Evolutionary conservation across 345 rosid genomes (phyloP), one percentile per base, ranked within the genome.

Genomic region (Lepidium africanum): DNA sequence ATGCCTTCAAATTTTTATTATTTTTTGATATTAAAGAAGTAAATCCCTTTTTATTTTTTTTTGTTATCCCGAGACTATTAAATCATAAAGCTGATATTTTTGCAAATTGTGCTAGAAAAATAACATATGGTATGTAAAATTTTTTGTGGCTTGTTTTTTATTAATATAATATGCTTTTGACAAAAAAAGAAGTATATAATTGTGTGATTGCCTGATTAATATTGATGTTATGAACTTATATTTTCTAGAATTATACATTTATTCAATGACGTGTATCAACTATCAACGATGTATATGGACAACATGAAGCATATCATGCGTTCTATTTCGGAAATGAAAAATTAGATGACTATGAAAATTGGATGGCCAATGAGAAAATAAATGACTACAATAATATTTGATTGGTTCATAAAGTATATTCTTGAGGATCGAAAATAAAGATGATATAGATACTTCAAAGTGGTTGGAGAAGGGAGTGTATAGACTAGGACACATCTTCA

Each of bases 351-450:
- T 39, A 14, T 0, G 27, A 39, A 19, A 11, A 7, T n/a, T 47
- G 46, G 50, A 25, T 62, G 38, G 25, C 58, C 70, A 71, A 27
- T 55, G 64, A 61, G n/a, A 7, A 72, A n/a, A 55, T 15, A 36
- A 71, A 33, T 37, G 6, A 62, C 30, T 43, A 27, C 7, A 8
- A 50, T 65, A 30, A 0, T 47, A 73, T 7, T 57, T 38, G n/a
- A 7, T 65, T 49, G 67, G 40, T 50, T 41, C 59, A 42, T 12
- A 41, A 40, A 59, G 73, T 63, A 74, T 59, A 67, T 67, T 59
- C 77, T 51, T 42, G 41, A 49, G 72, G 37, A 67, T 67, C 63
- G 12, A 59, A 66, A 50, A 59, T 56, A 14, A 65, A 59, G 19
- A 27, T 12, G 42, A 39, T 56, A 36, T 56, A 37, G 10, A 65